These are phyloP conservation scores for Penicillium freii DNA, from an alignment of 2,329 filamentous ascomycete species.

Conservation along the genomic window DNA sequence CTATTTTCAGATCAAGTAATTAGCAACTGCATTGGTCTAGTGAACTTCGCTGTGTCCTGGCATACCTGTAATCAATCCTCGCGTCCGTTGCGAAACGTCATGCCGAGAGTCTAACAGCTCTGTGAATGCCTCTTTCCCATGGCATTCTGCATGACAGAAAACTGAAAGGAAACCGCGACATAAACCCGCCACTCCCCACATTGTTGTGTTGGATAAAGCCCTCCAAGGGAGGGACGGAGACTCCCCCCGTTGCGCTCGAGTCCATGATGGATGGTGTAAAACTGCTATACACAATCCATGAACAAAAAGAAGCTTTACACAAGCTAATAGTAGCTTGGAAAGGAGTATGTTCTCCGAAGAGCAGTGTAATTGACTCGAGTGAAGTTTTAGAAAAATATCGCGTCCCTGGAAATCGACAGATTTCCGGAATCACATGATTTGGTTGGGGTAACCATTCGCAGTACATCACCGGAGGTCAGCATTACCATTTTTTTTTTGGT, in stretches of 20 bases:
- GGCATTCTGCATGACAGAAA: constrained; percentile 71
- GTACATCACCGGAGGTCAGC: neutral
- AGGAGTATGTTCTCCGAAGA: constrained; percentile 8
- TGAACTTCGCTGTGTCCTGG: neutral
- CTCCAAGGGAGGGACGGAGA: constrained; percentile 59
- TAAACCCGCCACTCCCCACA: constrained; percentile 69
- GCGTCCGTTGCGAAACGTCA: constrained; percentile 63
- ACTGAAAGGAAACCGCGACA: constrained; percentile 73
- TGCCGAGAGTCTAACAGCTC: constrained; percentile 70
- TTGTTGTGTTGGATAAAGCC: constrained; percentile 67
- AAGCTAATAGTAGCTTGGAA: constrained; percentile 10
- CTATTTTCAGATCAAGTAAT: constrained; percentile 45
- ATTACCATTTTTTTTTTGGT: neutral
- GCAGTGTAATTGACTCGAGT: constrained; percentile 5
- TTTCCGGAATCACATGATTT: constrained; percentile 25
- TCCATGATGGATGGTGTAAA: constrained; percentile 36
- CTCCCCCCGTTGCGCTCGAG: constrained; percentile 42
- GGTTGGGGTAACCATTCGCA: constrained; percentile 15
- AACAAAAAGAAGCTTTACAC: constrained; percentile 12
- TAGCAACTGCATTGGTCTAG: constrained; percentile 4
- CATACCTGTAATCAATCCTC: constrained; percentile 79
- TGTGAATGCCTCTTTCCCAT: constrained; percentile 73
- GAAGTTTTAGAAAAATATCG: constrained; percentile 7
- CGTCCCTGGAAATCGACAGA: constrained; percentile 17
- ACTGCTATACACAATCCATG: constrained; percentile 25